Conservation (phyloP, 306 rosid species). For the Vigna nakashimae region DNA sequence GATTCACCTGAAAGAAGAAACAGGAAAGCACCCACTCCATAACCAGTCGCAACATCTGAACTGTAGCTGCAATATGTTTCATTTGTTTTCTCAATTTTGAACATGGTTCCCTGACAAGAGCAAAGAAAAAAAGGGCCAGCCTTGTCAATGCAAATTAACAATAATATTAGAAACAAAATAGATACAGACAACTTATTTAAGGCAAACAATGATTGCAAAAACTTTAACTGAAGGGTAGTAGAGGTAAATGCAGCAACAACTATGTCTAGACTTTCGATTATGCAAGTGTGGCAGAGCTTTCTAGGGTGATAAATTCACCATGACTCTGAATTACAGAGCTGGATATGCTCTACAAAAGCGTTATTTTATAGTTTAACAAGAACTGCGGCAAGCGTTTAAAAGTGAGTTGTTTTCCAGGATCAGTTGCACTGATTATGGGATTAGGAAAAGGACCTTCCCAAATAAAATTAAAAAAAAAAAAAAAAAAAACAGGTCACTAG, state of each 20-base stretch:
- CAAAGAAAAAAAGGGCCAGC: not conserved
- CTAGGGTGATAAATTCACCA: not conserved
- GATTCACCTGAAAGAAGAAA: conserved; percentile 90
- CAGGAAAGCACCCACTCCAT: conserved; percentile 85
- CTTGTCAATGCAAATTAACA: conserved; percentile 15
- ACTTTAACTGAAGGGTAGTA: not conserved
- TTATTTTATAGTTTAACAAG: not conserved
- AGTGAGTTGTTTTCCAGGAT: not conserved
- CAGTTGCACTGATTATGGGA: not conserved
- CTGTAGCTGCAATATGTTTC: conserved; percentile 78
- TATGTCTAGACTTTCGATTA: not conserved
- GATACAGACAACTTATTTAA: not conserved
- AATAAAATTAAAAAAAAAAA: not conserved
- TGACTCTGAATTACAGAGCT: not conserved
- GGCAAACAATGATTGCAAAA: conserved; percentile 8
- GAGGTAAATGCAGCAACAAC: not conserved
- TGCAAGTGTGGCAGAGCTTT: not conserved
- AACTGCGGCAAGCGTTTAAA: not conserved
- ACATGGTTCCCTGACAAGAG: conserved; percentile 66
- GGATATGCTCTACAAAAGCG: not conserved
- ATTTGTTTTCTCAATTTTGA: conserved; percentile 50
- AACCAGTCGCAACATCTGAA: conserved; percentile 96
- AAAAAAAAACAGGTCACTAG: not conserved
- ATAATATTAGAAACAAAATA: not conserved
- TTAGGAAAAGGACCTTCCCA: not conserved